Conservation (phyloP, 2,329 filamentous ascomycete species). For the Penicillium brevicompactum region DNA sequence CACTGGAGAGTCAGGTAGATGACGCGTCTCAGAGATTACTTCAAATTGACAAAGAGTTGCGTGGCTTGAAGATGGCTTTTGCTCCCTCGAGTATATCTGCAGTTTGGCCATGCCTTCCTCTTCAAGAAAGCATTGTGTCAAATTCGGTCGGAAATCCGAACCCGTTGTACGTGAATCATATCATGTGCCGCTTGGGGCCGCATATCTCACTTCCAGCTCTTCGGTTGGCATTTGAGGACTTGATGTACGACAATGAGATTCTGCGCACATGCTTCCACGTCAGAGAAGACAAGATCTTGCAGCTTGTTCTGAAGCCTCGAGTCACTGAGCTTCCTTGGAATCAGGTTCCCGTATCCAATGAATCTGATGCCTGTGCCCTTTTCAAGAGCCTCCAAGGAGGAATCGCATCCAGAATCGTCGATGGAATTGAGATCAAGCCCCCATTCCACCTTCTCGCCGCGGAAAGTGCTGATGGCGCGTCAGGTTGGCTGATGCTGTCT, state of each 20-base stretch:
- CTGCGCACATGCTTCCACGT: conserved; percentile 5
- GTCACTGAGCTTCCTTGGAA: neutral
- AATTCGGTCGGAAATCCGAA: neutral
- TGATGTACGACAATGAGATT: conserved; percentile 3
- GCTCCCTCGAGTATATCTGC: neutral
- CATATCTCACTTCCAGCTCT: neutral
- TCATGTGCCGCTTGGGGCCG: conserved; percentile 4
- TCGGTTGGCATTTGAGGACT: neutral
- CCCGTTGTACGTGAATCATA: conserved; percentile 8
- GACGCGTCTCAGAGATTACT: neutral
- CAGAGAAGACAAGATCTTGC: neutral
- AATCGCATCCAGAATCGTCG: neutral
- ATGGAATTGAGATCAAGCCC: neutral
- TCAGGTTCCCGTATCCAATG: conserved; percentile 1
- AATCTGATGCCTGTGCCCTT: neutral
- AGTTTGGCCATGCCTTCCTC: conserved; percentile 2
- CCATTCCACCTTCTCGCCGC: conserved; percentile 1
- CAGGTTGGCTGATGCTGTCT: conserved; percentile 14
- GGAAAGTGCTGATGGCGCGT: neutral
- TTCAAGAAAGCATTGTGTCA: conserved; percentile 7
- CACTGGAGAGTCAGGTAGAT: neutral
- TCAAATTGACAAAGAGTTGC: conserved; percentile 1
- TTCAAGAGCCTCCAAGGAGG: neutral
- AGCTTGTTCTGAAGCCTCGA: conserved; percentile 7
- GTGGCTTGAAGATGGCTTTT: neutral